These are phyloP conservation scores for Citrullus colocynthis DNA, from an alignment of 306 rosid species.

Conservation along the genomic window DNA sequence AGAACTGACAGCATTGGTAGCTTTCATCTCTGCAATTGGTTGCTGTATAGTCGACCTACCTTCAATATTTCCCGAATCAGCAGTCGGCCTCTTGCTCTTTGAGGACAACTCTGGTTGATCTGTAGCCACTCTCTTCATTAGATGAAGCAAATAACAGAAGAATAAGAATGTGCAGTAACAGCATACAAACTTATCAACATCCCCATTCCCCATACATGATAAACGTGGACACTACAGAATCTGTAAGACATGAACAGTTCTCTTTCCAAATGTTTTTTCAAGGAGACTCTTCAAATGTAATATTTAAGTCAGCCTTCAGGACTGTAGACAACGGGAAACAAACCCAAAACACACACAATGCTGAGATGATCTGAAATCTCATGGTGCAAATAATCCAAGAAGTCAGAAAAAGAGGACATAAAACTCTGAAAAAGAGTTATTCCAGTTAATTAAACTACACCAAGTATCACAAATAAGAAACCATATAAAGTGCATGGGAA, in stretches of 20 bases:
- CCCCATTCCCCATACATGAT: background rate
- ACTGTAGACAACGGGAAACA: too few species aligned
- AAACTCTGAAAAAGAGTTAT: background rate
- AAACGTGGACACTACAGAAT: background rate
- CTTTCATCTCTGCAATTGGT: constrained; percentile 18
- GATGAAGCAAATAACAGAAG: background rate
- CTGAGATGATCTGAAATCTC: background rate
- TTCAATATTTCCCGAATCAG: constrained; percentile 19
- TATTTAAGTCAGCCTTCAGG: too few species aligned
- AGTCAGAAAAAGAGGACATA: background rate
- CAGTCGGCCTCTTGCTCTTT: constrained; percentile 25
- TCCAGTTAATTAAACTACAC: background rate
- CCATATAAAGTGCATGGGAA: background rate
- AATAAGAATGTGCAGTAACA: background rate
- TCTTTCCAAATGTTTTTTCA: background rate
- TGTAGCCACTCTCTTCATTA: constrained; percentile 20
- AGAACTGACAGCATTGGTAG: constrained; percentile 17
- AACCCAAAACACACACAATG: background rate
- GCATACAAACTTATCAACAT: background rate
- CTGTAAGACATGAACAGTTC: background rate
- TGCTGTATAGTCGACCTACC: constrained; percentile 23
- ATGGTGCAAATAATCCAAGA: background rate
- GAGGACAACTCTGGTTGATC: constrained; percentile 23
- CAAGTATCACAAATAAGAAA: background rate
- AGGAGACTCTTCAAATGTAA: background rate